These are phyloP conservation scores for Colletotrichum liriopes DNA, from an alignment of 2,329 filamentous ascomycete genomes.

Conservation along the genomic window DNA sequence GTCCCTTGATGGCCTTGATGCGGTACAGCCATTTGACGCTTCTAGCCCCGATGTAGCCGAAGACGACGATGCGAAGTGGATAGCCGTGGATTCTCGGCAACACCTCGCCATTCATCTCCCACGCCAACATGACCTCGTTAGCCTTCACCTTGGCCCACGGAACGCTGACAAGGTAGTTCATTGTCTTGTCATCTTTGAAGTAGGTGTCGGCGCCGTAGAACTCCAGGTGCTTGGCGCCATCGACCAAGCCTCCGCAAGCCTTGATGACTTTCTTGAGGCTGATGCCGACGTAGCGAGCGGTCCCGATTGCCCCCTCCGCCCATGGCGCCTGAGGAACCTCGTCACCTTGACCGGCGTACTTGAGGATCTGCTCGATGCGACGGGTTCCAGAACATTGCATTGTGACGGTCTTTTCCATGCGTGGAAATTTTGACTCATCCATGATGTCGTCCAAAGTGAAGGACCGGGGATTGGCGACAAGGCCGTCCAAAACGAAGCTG, in stretches of 20 bases:
- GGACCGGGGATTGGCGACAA: conserved; percentile 71
- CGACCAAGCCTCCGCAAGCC: conserved; percentile 73
- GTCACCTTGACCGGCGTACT: conserved; percentile 78
- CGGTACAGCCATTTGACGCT: conserved; percentile 76
- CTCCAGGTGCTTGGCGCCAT: conserved; percentile 74
- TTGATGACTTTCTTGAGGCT: conserved; percentile 80
- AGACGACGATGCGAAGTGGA: conserved; percentile 74
- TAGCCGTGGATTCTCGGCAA: conserved; percentile 78
- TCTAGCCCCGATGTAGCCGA: conserved; percentile 78
- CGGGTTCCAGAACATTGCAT: conserved; percentile 80
- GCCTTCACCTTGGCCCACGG: conserved; percentile 78
- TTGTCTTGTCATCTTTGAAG: conserved; percentile 76
- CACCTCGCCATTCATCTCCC: conserved; percentile 80
- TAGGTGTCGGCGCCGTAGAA: conserved; percentile 81
- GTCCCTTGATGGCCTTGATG: conserved; percentile 74
- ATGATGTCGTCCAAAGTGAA: conserved; percentile 74
- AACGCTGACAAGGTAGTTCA: conserved; percentile 79
- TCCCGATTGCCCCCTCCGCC: conserved; percentile 79
- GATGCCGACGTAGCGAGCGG: conserved; percentile 74
- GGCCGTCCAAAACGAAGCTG: conserved; percentile 70
- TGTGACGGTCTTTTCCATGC: conserved; percentile 70
- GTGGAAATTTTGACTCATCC: conserved; percentile 73
- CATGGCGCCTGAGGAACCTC: conserved; percentile 70
- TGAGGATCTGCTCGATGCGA: conserved; percentile 77
- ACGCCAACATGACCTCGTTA: conserved; percentile 77